Percentiles rank a stretch among this genome's conserved stretches.
Evolutionary conservation across 495 filamentous ascomycete species (phyloP).

Genomic region (Penicillium paxilli): DNA sequence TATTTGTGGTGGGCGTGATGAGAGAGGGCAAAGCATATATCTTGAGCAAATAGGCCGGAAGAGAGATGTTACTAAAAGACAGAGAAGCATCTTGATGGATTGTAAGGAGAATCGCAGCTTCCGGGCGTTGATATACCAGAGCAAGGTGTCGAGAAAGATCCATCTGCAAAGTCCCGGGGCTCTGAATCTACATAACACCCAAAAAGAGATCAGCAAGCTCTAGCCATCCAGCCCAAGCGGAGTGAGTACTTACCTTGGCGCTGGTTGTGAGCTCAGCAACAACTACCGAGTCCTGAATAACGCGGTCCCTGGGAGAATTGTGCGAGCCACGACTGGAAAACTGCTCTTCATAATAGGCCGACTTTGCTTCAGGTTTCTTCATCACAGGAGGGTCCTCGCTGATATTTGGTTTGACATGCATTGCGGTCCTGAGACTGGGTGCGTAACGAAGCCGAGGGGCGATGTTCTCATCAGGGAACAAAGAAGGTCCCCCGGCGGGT

Average conservation of each 20-base stretch:
- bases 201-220: neutral
- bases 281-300: constrained; percentile 67
- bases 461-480: constrained; percentile 28
- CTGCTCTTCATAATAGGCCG: constrained; percentile 57
- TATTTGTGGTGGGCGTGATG: constrained; percentile 75
- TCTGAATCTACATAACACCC: neutral
- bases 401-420: constrained; percentile 6
- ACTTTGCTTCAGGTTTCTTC: constrained; percentile 34
- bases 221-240: neutral
- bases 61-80: constrained; percentile 68
- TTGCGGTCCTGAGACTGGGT: constrained; percentile 13
- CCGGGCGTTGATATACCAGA: constrained; percentile 68
- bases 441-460: constrained; percentile 3
- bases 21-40: constrained; percentile 69
- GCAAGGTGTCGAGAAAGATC: constrained; percentile 52
- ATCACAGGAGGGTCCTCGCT: constrained; percentile 23
- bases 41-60: constrained; percentile 80
- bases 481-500: constrained; percentile 13
- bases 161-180: neutral
- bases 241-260: constrained; percentile 59
- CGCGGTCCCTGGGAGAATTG: constrained; percentile 55
- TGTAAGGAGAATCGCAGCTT: constrained; percentile 69
- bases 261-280: constrained; percentile 85
- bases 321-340: constrained; percentile 55
- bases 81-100: constrained; percentile 75